Evolutionary conservation across 257 asterid genomes (phyloP), one percentile per base, ranked within the genome.

Genomic region (Verbascum thapsus): DNA sequence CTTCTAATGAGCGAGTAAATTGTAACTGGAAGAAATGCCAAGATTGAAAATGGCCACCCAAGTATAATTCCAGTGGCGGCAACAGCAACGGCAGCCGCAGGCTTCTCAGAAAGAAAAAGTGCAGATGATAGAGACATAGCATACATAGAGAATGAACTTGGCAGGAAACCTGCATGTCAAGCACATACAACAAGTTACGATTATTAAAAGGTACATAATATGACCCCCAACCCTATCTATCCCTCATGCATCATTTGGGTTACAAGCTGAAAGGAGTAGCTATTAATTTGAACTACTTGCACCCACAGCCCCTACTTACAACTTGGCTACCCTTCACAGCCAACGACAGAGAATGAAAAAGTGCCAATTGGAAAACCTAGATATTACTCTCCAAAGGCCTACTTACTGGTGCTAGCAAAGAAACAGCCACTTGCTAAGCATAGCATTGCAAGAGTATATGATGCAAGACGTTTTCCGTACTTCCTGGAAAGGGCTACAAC

Each of bases 381-480:
- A 35, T 17, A 22, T n/a, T 26, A 61, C 35, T 15, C 51, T 18
- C 10, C 7, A 19, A 18, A 41, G 56, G 60, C 26, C 16, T 68
- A 84, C 98, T 80, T 37, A 80, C 91, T 84, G 30, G 99, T 94
- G 81, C 99, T 94, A 67, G 99, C 95, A 58, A 94, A 94, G 89
- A 84, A 94, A 77, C 97, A 90, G 66, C 99, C 99, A 61, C 99
- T 94, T 66, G 97, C 79, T 76, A 94, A 76, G 86, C 99, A 94
- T 62, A 94, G 84, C 95, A 94, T 94, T 16, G 99, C 97, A 22
- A 94, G 90, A 12, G 99, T 63, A 76, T 94, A 94, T 12, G 95
- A 73, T 49, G 96, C 97, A 61, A 94, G 87, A 32, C 99, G 96
- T 73, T 85, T 90, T 65, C 99, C 99, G 50, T 90, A 90, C 86